Percentiles rank a stretch among this genome's conserved stretches.
phyloP scores from a whole-genome alignment of 306 rosid genomes.

The Herpetospermum pedunculosum region DNA sequence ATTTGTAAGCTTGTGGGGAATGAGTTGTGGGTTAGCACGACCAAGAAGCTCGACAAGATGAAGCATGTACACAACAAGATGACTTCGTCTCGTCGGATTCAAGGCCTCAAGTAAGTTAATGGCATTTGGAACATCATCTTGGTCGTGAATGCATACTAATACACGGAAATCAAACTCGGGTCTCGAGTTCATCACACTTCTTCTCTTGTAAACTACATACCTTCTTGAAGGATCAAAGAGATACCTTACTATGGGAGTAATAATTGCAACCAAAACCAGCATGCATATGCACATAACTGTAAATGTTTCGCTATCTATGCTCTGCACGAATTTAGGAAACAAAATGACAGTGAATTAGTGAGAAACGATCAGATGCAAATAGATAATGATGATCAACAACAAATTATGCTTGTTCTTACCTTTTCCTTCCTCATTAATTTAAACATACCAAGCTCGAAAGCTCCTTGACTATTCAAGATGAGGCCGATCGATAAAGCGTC shows the following conservation, averaged over 20 bases:
- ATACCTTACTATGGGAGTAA: constrained; percentile 13
- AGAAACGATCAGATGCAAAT: not conserved
- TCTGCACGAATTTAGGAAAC: constrained; percentile 8
- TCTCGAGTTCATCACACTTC: constrained; percentile 12
- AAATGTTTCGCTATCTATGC: constrained; percentile 7
- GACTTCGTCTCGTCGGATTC: constrained; percentile 18
- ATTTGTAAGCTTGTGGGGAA: constrained; percentile 12
- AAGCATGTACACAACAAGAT: constrained; percentile 14
- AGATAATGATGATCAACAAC: not conserved
- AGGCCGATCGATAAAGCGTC: constrained; percentile 26
- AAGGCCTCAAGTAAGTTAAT: constrained; percentile 28
- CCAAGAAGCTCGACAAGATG: constrained; percentile 24
- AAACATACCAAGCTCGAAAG: constrained; percentile 18
- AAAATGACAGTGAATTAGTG: not conserved
- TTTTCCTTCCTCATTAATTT: not conserved
- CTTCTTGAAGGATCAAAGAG: constrained; percentile 26
- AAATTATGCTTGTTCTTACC: not conserved
- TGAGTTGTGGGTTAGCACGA: constrained; percentile 14
- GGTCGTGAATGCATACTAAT: constrained; percentile 19
- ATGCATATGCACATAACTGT: constrained; percentile 7
- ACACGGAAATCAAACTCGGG: constrained; percentile 9
- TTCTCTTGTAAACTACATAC: constrained; percentile 14
- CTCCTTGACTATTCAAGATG: constrained; percentile 23
- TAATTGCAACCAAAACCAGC: constrained; percentile 11
- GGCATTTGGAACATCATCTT: constrained; percentile 11